Evolutionary conservation across 1,284 basidiomycete genomes (phyloP), one percentile per base, ranked within the genome.

Genomic region (Apiotrichum gracile): DNA sequence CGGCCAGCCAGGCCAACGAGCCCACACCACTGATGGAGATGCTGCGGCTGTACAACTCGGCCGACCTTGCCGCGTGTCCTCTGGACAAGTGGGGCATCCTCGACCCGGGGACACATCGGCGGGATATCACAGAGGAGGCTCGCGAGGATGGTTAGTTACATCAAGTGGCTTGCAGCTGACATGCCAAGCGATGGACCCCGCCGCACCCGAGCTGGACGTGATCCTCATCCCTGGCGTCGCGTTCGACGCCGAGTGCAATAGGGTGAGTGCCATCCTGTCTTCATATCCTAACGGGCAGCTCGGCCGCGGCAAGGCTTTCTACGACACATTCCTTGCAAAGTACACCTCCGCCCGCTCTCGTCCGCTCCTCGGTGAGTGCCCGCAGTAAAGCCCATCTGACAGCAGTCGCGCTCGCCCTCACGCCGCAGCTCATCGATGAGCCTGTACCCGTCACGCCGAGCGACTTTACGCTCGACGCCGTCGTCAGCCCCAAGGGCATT

Each of bases 11-110:
- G 44, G 37, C 54, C 16, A 47, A 43, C n/a, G 50, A 43, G 21
- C 47, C 53, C 12, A 47, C 58, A 9, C 52, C 63, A 12, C 60
- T 63, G 31, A 75, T 76, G 74, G 57, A 61, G 22, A 73, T 76
- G 71, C 58, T 73, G 21, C 52, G 70, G 9, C 59, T 76, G 25
- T 73, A 75, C 54, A 67, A 67, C 2, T 26, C 47, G 0, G 56
- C 55, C 5, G 74, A 76, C 53, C 61, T 72, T 3, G 57, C 55
- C 1, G 34, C 19, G 16, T 72, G 71, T 52, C 66, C 67, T 8
- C 37, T 65, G 14, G 74, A 76, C 55, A 73, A 69, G 47, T 76
- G 74, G 74, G 74, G 73, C 1, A 75, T 76, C 17, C 53, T 73
- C 1, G 74, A 75, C 49, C 70, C 73, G 0, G 69, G 73, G 10